Evolutionary conservation across 2,329 filamentous ascomycete species (phyloP).

Genomic region (Macrophomina phaseolina): DNA sequence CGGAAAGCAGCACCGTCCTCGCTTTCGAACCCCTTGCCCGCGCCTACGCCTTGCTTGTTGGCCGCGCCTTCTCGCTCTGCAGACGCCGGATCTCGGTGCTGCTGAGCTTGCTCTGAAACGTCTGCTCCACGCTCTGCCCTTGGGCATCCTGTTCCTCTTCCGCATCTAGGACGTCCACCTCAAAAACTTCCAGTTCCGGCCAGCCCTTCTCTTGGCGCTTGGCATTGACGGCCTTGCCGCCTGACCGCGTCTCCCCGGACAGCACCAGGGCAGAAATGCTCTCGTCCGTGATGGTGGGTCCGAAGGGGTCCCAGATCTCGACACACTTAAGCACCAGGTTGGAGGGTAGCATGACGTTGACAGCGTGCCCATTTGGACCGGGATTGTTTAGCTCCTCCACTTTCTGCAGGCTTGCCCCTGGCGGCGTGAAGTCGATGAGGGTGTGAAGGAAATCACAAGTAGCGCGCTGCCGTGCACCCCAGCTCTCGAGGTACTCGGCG

Average conservation of each 20-base stretch:
- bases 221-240: slow-evolving; percentile 86
- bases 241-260: slow-evolving; percentile 83
- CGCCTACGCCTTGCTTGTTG: slow-evolving; percentile 7
- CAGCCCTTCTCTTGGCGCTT: slow-evolving; percentile 78
- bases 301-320: slow-evolving; percentile 85
- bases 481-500: slow-evolving; percentile 78
- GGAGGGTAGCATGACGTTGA: slow-evolving; percentile 64
- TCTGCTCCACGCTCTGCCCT: slow-evolving; percentile 50
- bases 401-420: slow-evolving; percentile 49
- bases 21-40: neutral
- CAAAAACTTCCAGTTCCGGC: slow-evolving; percentile 77
- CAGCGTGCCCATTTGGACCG: slow-evolving; percentile 58
- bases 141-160: slow-evolving; percentile 56
- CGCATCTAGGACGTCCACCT: slow-evolving; percentile 85
- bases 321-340: slow-evolving; percentile 77
- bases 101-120: slow-evolving; percentile 85
- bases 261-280: slow-evolving; percentile 81
- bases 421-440: slow-evolving; percentile 64
- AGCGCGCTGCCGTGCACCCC: slow-evolving; percentile 72
- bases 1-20: neutral
- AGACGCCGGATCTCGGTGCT: slow-evolving; percentile 78
- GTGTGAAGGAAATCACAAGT: slow-evolving; percentile 73
- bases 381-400: slow-evolving; percentile 53
- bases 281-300: slow-evolving; percentile 85
- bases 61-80: slow-evolving; percentile 27